Percentiles rank a stretch among this genome's conserved stretches.
Evolutionary conservation across 2,329 filamentous ascomycete genomes (phyloP).

Genomic region (Dothideomycetidae sp.): DNA sequence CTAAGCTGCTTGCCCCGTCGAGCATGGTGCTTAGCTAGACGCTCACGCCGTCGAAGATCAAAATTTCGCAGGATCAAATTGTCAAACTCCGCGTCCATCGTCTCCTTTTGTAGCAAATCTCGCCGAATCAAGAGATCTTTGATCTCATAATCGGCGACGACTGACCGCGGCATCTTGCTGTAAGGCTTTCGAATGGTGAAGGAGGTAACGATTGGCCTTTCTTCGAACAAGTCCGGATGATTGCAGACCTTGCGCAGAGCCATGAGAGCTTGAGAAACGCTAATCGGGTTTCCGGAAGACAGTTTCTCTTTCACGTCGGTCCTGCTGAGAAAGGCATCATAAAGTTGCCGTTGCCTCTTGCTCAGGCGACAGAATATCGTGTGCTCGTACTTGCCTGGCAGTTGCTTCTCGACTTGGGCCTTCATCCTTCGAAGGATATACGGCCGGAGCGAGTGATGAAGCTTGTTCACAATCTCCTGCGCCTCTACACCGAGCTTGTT

Average conservation of each 20-base stretch:
- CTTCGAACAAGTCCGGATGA: constrained; percentile 92
- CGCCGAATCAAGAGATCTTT: constrained; percentile 57
- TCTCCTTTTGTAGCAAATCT: constrained; percentile 46
- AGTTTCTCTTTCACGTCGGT: constrained; percentile 80
- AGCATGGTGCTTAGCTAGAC: constrained; percentile 34
- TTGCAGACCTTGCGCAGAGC: constrained; percentile 96
- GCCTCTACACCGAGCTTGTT: constrained; percentile 92
- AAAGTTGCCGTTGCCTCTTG: constrained; percentile 86
- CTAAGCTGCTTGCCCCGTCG: constrained; percentile 34
- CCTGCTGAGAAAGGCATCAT: constrained; percentile 88
- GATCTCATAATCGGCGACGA: constrained; percentile 57
- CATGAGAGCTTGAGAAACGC: constrained; percentile 97
- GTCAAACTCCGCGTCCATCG: constrained; percentile 65
- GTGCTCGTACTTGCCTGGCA: constrained; percentile 96
- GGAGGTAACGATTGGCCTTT: constrained; percentile 89
- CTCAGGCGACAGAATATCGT: constrained; percentile 91
- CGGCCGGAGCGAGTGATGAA: constrained; percentile 85
- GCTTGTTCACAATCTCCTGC: constrained; percentile 76
- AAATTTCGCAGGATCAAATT: constrained; percentile 9
- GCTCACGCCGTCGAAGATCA: constrained; percentile 22
- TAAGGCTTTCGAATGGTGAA: constrained; percentile 62
- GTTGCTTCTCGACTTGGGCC: constrained; percentile 95
- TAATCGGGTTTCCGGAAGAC: constrained; percentile 86
- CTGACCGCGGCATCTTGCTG: constrained; percentile 35
- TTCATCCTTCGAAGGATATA: constrained; percentile 86